Evolutionary conservation across 768 basidiomycete genomes (phyloP).

Genomic region (Psilocybe cyanescens): DNA sequence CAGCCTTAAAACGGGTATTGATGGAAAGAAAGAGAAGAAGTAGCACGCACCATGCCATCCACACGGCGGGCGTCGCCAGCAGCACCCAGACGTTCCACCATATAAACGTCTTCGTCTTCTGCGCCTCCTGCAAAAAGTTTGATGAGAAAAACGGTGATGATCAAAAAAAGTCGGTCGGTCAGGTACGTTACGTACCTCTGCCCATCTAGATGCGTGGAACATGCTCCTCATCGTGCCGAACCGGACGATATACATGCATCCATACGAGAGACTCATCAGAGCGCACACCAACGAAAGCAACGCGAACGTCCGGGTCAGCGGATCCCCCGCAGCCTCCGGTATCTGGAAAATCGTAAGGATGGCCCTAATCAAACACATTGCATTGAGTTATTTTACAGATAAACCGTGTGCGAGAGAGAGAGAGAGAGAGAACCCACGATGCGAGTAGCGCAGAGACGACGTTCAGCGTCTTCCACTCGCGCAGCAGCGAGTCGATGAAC

Average conservation of each 20-base stretch:
- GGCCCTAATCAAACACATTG: slow-evolving; percentile 42
- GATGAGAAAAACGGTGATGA: too few relatives aligned
- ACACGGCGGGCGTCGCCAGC: slow-evolving; percentile 59
- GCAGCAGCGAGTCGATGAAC: slow-evolving; percentile 69
- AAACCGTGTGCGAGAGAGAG: background rate
- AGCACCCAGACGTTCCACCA: slow-evolving; percentile 43
- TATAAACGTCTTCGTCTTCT: slow-evolving; percentile 36
- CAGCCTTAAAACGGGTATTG: background rate
- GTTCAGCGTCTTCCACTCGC: slow-evolving; percentile 79
- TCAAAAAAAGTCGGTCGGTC: too few relatives aligned
- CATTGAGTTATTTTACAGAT: too few relatives aligned
- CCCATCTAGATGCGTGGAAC: slow-evolving; percentile 73
- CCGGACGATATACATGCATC: slow-evolving; percentile 73
- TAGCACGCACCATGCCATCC: slow-evolving; percentile 63
- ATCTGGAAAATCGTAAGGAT: slow-evolving; percentile 74
- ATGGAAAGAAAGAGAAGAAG: background rate
- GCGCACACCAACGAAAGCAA: slow-evolving; percentile 69
- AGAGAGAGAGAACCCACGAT: slow-evolving; percentile 34
- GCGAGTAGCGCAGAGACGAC: slow-evolving; percentile 68
- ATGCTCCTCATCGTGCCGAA: slow-evolving; percentile 77
- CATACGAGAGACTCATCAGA: slow-evolving; percentile 72
- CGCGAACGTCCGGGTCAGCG: slow-evolving; percentile 63
- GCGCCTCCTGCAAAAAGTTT: slow-evolving; percentile 53
- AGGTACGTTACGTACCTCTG: slow-evolving; percentile 56
- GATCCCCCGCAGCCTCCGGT: slow-evolving; percentile 54